Evolutionary conservation across 805 yeast species (phyloP), one percentile per base, ranked within the genome.

Genomic region (Kodamaea nitidulidarum): DNA sequence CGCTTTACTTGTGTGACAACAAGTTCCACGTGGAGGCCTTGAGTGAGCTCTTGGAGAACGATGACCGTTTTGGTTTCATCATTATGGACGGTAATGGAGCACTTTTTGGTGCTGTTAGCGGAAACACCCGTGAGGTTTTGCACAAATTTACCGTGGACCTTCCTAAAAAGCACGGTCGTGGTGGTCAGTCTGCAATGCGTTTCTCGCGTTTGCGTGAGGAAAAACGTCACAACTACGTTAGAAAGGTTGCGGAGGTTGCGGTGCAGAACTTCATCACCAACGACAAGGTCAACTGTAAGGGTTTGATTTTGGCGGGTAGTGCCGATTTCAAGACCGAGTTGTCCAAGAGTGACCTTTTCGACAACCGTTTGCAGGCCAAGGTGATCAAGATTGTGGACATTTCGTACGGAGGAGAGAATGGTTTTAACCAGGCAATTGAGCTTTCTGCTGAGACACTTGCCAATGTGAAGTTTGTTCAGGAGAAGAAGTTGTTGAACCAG

Each of bases 161-260:
- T 55, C 99, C 99, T 55, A 93, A 93, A 75, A 93, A 93, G 87
- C 98, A 93, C 75, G 98, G 98, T 58, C 85, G 98, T 78, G 98
- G 98, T 85, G 98, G 98, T 84, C 98, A 93, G 73, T 93, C 99
- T 47, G 98, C 99, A 32, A 63, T 93, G 53, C 98, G 99, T 87
- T 93, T 93, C 75, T 83, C 97, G 17, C 90, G 99, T 76, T 76
- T 93, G 65, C 85, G 99, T 78, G 98, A 93, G 55, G 98, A 93
- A 70, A 93, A 93, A 66, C 88, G 99, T 74, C 99, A 93, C 67
- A 93, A 93, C 65, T 93, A 93, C 70, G 95, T 93, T 46, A 80
- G 99, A 70, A 93, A 93, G 60, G 98, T 93, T 35, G 96, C 98
- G 36, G 99, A 93, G 72, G 91, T 81, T 37, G 98, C 98, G 5